A percentile compares a stretch with the other conserved stretches of the same genome.
These are phyloP conservation scores for Penicillium hesseltinei DNA, from an alignment of 2,329 filamentous ascomycete genomes.

Conservation along the genomic window DNA sequence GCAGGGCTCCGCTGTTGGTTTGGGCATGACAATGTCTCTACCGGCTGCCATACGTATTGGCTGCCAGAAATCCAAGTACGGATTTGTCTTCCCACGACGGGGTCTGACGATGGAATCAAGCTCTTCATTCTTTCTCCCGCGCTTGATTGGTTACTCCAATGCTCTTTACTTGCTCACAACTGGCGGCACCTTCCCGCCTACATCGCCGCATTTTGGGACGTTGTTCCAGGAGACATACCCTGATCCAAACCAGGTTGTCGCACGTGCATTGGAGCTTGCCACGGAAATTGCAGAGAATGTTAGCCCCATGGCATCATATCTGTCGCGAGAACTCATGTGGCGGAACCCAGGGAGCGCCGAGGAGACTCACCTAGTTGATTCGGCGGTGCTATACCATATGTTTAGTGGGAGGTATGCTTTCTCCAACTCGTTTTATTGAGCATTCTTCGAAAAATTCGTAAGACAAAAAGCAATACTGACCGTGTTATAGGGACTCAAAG, in stretches of 20 bases:
- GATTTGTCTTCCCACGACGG: slow-evolving; percentile 9
- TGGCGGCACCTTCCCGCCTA: neutral
- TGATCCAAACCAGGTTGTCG: neutral
- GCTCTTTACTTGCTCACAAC: slow-evolving; percentile 9
- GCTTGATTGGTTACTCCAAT: slow-evolving; percentile 9
- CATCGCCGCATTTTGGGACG: neutral
- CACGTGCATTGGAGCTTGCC: slow-evolving; percentile 7
- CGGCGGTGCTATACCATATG: slow-evolving; percentile 8
- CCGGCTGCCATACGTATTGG: slow-evolving; percentile 2
- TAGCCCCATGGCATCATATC: slow-evolving; percentile 7
- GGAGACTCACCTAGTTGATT: slow-evolving; percentile 9
- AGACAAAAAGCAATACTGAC: neutral
- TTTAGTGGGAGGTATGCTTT: slow-evolving; percentile 6
- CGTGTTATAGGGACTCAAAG: slow-evolving; percentile 1
- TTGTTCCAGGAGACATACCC: slow-evolving; percentile 9
- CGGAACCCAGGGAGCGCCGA: slow-evolving; percentile 8
- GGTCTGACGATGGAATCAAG: slow-evolving; percentile 12
- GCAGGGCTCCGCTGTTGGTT: slow-evolving; percentile 1
- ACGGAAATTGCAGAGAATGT: slow-evolving; percentile 3
- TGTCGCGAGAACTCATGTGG: slow-evolving; percentile 11
- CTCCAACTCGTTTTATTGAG: no score
- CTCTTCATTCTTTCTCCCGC: slow-evolving; percentile 10
- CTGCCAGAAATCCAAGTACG: slow-evolving; percentile 5
- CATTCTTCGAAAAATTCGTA: neutral
- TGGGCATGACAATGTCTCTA: slow-evolving; percentile 6